Evolutionary conservation across 805 yeast genomes (phyloP).

Genomic region (Hanseniaspora guilliermondii): DNA sequence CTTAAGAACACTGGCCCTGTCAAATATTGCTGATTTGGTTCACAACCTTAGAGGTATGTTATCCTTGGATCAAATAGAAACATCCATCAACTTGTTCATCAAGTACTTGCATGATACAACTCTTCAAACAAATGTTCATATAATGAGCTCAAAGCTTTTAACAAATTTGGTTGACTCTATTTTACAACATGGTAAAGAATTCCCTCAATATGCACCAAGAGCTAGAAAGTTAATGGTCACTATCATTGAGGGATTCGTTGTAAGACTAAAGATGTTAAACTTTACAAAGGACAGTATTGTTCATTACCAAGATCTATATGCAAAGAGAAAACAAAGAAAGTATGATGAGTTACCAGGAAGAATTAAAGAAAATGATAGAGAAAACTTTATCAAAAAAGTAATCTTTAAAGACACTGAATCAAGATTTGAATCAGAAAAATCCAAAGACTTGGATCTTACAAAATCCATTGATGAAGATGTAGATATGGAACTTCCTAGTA

Average conservation of each 20-base stretch:
- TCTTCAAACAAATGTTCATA: slow-evolving; percentile 79
- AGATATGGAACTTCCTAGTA: slow-evolving; percentile 14
- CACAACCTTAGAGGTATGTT: slow-evolving; percentile 82
- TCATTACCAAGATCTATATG: slow-evolving; percentile 45
- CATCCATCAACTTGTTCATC: slow-evolving; percentile 73
- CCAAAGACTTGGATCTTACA: slow-evolving; percentile 12
- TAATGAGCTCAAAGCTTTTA: slow-evolving; percentile 87
- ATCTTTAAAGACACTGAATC: slow-evolving; percentile 22
- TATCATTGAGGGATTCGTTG: slow-evolving; percentile 78
- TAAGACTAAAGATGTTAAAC: slow-evolving; percentile 65
- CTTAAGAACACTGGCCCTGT: slow-evolving; percentile 82
- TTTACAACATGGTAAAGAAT: slow-evolving; percentile 48
- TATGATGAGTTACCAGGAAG: slow-evolving; percentile 31
- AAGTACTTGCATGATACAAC: slow-evolving; percentile 67
- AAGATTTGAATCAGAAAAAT: slow-evolving; percentile 14
- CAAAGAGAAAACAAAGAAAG: slow-evolving; percentile 32
- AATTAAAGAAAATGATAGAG: slow-evolving; percentile 26
- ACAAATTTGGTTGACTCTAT: slow-evolving; percentile 82
- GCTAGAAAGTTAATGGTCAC: slow-evolving; percentile 61
- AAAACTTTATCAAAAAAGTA: slow-evolving; percentile 28
- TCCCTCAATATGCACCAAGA: slow-evolving; percentile 59
- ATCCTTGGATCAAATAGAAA: slow-evolving; percentile 71
- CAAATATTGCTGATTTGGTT: slow-evolving; percentile 89
- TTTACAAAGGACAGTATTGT: slow-evolving; percentile 55
- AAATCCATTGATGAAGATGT: not conserved